Conservation (phyloP, 805 yeast species). For the Torulaspora delbrueckii region DNA sequence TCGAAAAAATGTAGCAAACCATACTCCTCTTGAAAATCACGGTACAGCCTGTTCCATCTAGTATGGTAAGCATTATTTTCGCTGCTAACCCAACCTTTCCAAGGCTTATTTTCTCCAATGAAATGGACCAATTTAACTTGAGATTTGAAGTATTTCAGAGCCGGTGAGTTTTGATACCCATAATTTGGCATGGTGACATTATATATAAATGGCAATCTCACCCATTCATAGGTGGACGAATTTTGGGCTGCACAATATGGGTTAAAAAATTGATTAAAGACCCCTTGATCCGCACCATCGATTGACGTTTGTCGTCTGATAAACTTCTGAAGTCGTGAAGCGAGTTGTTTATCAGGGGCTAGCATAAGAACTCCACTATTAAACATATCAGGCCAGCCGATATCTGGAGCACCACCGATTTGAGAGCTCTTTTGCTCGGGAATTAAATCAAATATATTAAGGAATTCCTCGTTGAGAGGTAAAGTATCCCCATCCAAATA, state of each 20-base stretch:
- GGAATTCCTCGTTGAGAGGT: conserved; percentile 36
- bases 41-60: conserved; percentile 19
- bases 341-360: conserved; percentile 47
- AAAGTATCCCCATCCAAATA: conserved; percentile 65
- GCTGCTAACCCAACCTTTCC: conserved; percentile 35
- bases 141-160: conserved; percentile 48
- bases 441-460: conserved; percentile 22
- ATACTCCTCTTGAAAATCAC: conserved; percentile 15
- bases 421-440: conserved; percentile 24
- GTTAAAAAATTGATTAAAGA: conserved; percentile 68
- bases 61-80: conserved; percentile 10
- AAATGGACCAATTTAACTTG: conserved; percentile 53
- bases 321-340: conserved; percentile 37
- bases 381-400: conserved; percentile 91
- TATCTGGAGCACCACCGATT: conserved; percentile 62
- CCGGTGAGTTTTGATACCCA: conserved; percentile 70
- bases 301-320: conserved; percentile 40
- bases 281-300: conserved; percentile 93
- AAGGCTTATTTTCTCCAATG: conserved; percentile 61
- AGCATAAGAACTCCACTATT: conserved; percentile 71
- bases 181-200: conserved; percentile 71
- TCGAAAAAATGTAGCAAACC: conserved; percentile 9
- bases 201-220: conserved; percentile 68
- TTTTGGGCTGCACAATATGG: conserved; percentile 21
- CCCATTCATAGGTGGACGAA: conserved; percentile 45